Evolutionary conservation across 768 basidiomycete species (phyloP).

Genomic region (Suillus fuscotomentosus): DNA sequence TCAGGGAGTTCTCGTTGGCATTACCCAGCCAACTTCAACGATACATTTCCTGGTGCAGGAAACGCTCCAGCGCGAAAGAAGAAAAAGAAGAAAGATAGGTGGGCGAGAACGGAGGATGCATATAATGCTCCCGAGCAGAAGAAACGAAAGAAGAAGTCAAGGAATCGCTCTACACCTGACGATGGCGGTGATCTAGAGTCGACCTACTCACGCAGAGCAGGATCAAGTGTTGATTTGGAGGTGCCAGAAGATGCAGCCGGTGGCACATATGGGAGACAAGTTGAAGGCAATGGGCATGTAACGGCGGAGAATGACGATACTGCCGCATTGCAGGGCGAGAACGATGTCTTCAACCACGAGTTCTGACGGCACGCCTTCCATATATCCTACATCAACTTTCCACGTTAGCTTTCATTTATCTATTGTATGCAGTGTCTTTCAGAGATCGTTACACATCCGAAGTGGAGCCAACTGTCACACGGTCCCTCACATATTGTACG

Average conservation of each 20-base stretch:
- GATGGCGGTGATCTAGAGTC: constrained; percentile 30
- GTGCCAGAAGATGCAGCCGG: constrained; percentile 72
- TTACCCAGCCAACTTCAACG: constrained; percentile 84
- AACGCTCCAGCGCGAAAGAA: constrained; percentile 51
- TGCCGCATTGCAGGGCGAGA: constrained; percentile 24
- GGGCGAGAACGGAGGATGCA: constrained; percentile 86
- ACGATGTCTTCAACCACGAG: constrained; percentile 63
- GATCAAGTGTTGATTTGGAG: constrained; percentile 44
- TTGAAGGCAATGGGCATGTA: constrained; percentile 7
- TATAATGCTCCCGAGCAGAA: constrained; percentile 48
- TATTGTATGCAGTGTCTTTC: not conserved
- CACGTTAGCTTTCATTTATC: not conserved
- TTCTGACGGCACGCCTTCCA: constrained; percentile 39
- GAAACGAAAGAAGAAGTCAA: constrained; percentile 68
- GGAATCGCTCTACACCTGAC: constrained; percentile 41
- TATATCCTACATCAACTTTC: not conserved
- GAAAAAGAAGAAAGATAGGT: constrained; percentile 83
- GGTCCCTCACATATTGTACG: not conserved
- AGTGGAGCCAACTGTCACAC: not conserved
- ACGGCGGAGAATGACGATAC: constrained; percentile 16
- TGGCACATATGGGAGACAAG: constrained; percentile 48
- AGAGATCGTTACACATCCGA: not conserved
- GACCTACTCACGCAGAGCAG: constrained; percentile 32
- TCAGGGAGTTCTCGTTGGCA: constrained; percentile 65
- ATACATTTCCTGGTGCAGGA: constrained; percentile 42